phyloP scores from a whole-genome alignment of 305 asterid species.

The Nicotiana rustica region DNA sequence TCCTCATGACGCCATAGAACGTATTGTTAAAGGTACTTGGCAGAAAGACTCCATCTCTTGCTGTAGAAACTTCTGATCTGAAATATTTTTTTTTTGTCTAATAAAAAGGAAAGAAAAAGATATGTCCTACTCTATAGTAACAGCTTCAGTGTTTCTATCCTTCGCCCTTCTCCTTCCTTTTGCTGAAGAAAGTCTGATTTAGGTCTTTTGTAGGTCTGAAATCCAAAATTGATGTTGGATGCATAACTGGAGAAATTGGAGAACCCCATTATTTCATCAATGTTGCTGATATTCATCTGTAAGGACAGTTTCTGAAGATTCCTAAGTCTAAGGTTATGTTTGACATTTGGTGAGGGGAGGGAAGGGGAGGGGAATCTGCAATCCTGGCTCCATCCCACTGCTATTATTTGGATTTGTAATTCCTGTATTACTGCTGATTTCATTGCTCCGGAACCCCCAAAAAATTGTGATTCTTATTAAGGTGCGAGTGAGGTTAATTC shows the following conservation, averaged over 20 bases:
- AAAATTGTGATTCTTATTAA: conserved; percentile 26
- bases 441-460: not conserved
- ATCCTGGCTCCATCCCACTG: not conserved
- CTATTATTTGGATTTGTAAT: not conserved
- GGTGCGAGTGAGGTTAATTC: not conserved
- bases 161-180: conserved; percentile 16
- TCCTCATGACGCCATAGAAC: conserved; percentile 81
- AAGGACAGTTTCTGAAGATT: conserved; percentile 47
- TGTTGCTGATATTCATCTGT: conserved; percentile 91
- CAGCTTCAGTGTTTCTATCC: not conserved
- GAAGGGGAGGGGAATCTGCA: conserved; percentile 20
- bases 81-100: not conserved
- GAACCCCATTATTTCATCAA: conserved; percentile 82
- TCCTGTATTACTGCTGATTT: not conserved
- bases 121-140: conserved; percentile 19
- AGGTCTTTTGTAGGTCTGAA: conserved; percentile 65
- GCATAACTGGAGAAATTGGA: conserved; percentile 62
- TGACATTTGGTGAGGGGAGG: not conserved
- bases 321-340: not conserved
- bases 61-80: not conserved
- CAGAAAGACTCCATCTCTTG: not conserved
- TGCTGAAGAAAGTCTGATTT: conserved; percentile 33
- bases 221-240: conserved; percentile 76
- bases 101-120: not conserved
- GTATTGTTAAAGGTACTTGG: conserved; percentile 70